Evolutionary conservation across 2,329 filamentous ascomycete genomes (phyloP).

Genomic region (Pyrenophora tritici-repentis): DNA sequence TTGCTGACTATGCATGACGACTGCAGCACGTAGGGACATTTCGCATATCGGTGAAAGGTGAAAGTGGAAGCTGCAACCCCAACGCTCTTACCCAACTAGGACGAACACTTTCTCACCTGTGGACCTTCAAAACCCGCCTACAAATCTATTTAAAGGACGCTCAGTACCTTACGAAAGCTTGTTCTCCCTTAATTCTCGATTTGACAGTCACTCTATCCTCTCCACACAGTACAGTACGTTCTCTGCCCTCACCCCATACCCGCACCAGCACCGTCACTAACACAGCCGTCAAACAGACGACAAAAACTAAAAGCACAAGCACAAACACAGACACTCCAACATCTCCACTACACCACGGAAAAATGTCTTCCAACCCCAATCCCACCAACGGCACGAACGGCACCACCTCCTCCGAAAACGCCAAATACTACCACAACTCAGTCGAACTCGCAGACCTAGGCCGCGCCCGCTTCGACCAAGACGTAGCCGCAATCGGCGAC

Average conservation of each 20-base stretch:
- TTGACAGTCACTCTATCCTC: background rate
- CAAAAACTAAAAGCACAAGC: no score
- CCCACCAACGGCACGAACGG: background rate
- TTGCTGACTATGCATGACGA: no score
- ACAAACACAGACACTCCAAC: background rate
- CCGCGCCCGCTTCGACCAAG: slow-evolving; percentile 35
- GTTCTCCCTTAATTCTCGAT: no score
- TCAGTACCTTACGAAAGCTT: no score
- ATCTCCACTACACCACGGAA: no score
- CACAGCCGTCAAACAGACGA: background rate
- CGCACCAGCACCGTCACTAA: background rate
- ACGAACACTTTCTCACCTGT: background rate
- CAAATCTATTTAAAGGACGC: no score
- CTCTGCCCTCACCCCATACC: background rate
- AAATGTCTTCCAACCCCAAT: background rate
- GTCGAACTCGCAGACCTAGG: slow-evolving; percentile 39
- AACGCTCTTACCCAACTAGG: no score
- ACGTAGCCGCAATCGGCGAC: slow-evolving; percentile 36
- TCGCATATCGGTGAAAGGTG: background rate
- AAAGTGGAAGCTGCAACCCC: background rate
- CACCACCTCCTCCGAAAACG: background rate
- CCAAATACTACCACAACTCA: slow-evolving; percentile 16
- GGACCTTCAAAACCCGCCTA: no score
- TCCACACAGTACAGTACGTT: background rate
- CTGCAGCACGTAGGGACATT: no score